A percentile compares a stretch with the other conserved stretches of the same genome.
Evolutionary conservation across 2,329 filamentous ascomycete genomes (phyloP).

Genomic region (Blastomyces silverae): DNA sequence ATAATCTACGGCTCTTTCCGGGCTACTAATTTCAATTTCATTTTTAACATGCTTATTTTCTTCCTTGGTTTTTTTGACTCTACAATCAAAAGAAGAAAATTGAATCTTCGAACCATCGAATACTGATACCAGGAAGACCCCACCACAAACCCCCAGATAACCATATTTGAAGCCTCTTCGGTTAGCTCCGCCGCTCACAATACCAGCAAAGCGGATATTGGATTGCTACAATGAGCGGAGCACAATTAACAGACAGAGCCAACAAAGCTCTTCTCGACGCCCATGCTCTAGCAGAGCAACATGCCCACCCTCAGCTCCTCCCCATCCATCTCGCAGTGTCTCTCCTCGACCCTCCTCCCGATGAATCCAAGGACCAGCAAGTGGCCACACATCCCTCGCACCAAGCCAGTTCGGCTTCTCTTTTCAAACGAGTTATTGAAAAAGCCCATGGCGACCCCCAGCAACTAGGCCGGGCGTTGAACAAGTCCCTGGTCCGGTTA

Average conservation of each 20-base stretch:
- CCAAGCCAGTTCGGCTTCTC: conserved; percentile 57
- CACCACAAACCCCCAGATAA: not conserved
- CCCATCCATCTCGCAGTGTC: conserved; percentile 76
- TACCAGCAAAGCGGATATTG: not conserved
- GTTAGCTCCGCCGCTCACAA: not conserved
- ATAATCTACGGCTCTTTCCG: not conserved
- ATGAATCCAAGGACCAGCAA: conserved; percentile 70
- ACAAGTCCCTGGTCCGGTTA: conserved; percentile 82
- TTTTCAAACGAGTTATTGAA: conserved; percentile 92
- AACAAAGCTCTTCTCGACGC: conserved; percentile 85
- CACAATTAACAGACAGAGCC: conserved; percentile 84
- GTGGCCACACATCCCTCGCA: conserved; percentile 58
- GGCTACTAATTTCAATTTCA: not conserved
- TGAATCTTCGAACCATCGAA: not conserved
- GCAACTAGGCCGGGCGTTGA: conserved; percentile 77
- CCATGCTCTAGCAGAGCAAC: conserved; percentile 79
- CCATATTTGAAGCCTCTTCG: no score
- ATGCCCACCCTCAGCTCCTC: conserved; percentile 82
- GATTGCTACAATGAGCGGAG: conserved; percentile 33
- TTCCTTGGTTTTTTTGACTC: not conserved
- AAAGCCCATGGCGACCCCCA: conserved; percentile 89
- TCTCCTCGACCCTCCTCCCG: conserved; percentile 42
- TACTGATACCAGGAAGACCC: not conserved
- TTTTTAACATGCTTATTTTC: not conserved
- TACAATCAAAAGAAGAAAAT: not conserved